A percentile compares a stretch with the other conserved stretches of the same genome.
phyloP scores from a whole-genome alignment of 139 green algal species.

The Bryopsis sp. region DNA sequence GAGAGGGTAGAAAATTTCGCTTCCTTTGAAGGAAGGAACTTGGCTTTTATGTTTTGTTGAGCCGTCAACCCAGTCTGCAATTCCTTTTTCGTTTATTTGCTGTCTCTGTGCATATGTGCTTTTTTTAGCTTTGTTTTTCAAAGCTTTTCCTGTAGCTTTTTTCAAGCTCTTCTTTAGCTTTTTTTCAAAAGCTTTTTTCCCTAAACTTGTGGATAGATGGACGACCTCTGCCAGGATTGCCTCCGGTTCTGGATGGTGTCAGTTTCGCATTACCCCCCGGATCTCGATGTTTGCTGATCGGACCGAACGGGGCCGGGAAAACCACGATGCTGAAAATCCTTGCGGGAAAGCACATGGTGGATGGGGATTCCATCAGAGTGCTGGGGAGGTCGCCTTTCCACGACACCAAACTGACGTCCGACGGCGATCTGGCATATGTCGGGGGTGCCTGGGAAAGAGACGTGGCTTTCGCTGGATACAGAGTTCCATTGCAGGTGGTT shows the following conservation, averaged over 20 bases:
- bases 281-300: constrained; percentile 68
- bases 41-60: too few relatives aligned
- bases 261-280: constrained; percentile 45
- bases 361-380: constrained; percentile 45
- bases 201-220: constrained; percentile 53
- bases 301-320: constrained; percentile 82
- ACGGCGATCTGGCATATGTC: constrained; percentile 79
- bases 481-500: constrained; percentile 67
- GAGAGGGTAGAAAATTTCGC: too few relatives aligned
- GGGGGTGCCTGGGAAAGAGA: constrained; percentile 89
- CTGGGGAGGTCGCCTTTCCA: constrained; percentile 87
- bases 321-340: constrained; percentile 79
- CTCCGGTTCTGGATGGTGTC: constrained; percentile 62
- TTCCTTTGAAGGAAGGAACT: too few relatives aligned
- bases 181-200: background rate
- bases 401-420: constrained; percentile 68
- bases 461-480: constrained; percentile 84
- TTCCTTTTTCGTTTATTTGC: too few relatives aligned
- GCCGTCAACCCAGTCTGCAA: too few relatives aligned
- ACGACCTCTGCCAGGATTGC: constrained; percentile 45
- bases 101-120: background rate
- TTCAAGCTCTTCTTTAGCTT: background rate
- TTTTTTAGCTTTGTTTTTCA: background rate
- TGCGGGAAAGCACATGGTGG: constrained; percentile 87
- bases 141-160: too few relatives aligned